phyloP scores from a whole-genome alignment of 2,329 filamentous ascomycete species.

The Fusarium compactum region DNA sequence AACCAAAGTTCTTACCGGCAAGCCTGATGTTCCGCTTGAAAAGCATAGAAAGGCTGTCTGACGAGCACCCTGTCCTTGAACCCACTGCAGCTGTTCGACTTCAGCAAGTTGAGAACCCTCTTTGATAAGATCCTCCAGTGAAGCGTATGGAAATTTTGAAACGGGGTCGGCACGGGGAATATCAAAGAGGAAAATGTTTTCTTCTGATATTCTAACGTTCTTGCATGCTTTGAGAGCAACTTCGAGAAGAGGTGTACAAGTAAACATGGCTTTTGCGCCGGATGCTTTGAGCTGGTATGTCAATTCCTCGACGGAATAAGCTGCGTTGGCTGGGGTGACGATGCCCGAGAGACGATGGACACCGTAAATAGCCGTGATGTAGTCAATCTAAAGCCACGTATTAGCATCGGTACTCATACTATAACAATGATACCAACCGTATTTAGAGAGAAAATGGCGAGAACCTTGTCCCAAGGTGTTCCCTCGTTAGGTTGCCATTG shows the following conservation, averaged over 20 bases:
- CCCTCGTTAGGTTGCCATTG: constrained; percentile 77
- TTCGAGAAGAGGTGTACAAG: constrained; percentile 73
- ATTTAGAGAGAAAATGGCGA: constrained; percentile 81
- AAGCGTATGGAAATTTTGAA: constrained; percentile 63
- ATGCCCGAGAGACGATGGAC: constrained; percentile 79
- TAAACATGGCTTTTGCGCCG: constrained; percentile 76
- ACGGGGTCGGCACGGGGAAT: constrained; percentile 60
- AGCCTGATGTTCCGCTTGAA: constrained; percentile 81
- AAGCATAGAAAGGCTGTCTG: constrained; percentile 83
- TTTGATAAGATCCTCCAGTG: constrained; percentile 72
- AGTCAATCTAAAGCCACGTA: constrained; percentile 70
- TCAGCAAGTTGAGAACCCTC: constrained; percentile 66
- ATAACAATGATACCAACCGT: constrained; percentile 62
- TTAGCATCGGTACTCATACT: neutral
- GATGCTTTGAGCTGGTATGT: constrained; percentile 78
- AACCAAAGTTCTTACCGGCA: constrained; percentile 65
- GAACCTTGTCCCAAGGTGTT: constrained; percentile 83
- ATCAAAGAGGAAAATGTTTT: constrained; percentile 76
- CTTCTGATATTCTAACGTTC: constrained; percentile 70
- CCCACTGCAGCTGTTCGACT: constrained; percentile 67
- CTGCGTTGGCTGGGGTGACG: constrained; percentile 78
- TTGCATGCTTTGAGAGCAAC: constrained; percentile 73
- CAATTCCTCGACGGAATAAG: constrained; percentile 76
- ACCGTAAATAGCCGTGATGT: constrained; percentile 78
- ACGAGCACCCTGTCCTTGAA: constrained; percentile 72